Evolutionary conservation across 2,329 filamentous ascomycete genomes (phyloP), one percentile per base, ranked within the genome.

Genomic region (Polychaeton citri): DNA sequence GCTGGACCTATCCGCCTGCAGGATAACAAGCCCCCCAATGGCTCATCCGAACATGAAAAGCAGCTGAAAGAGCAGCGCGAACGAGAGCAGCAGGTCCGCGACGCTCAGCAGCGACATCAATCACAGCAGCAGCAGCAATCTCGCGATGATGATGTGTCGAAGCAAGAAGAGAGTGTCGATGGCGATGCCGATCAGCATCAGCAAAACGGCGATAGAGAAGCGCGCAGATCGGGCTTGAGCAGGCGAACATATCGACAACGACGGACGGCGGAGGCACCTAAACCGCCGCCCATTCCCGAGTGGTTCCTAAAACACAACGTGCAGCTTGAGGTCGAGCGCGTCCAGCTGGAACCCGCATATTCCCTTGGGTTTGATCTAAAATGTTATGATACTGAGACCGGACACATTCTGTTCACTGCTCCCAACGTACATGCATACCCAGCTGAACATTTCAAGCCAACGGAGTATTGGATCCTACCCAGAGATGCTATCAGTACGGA

Each of bases 291-390:
- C 6, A 41, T 59, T n/a, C 57, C 57, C 9, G 48, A 54, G 5
- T 60, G 57, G 57, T 60, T 60, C 36, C 34, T 60, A 32, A 46
- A 47, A 17, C 45, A 57, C 34, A 59, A 60, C 45, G 53, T 60
- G 31, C 47, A 48, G 30, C 41, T 58, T 17, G 28, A 38, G 15
- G 21, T 34, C 12, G 45, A 46, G 16, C 19, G 17, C n/a, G 13
- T n/a, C 6, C 19, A 17, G 12, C 10, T n/a, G 13, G 9, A 26
- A 21, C 21, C 13, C 21, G 6, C 30, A 32, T 12, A 12, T 16
- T 16, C 12, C 3, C 26, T 12, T 6, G 16, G 20, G 16, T 36
- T 18, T 8, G 10, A 28, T 13, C 28, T 55, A 36, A 42, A 41
- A 34, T 56, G 51, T 33, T 42, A 54, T 8, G 53, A 56, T 35